A percentile compares a stretch with the other conserved stretches of the same genome.
phyloP scores from a whole-genome alignment of 108 stramenopile genomes.

The Pseudonitzschia delicatissima region DNA sequence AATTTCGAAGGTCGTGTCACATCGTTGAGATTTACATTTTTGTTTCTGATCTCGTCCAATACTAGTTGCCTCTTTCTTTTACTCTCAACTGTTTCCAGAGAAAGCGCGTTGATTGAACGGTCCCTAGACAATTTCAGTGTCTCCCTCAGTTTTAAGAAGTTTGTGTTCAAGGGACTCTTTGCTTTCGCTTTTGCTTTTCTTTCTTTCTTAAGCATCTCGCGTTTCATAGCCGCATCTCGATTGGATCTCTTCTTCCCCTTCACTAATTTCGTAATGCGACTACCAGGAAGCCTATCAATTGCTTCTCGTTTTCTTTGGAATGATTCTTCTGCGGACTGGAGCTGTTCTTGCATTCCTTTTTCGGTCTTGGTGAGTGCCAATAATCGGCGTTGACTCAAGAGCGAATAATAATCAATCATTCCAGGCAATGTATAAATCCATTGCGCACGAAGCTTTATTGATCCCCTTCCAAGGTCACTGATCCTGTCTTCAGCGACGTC shows the following conservation, averaged over 20 bases:
- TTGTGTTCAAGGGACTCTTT: conserved; percentile 17
- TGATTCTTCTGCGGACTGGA: conserved; percentile 36
- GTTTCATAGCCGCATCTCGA: conserved; percentile 2
- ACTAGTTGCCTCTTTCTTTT: conserved; percentile 11
- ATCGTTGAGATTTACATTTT: not conserved
- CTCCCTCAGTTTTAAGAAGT: conserved; percentile 21
- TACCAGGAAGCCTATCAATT: conserved; percentile 16
- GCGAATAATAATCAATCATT: conserved; percentile 64
- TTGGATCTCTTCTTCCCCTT: conserved; percentile 15
- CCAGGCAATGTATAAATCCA: conserved; percentile 73
- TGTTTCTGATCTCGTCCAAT: not conserved
- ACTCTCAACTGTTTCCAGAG: conserved; percentile 32
- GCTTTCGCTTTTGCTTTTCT: conserved; percentile 11
- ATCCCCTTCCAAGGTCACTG: conserved; percentile 62
- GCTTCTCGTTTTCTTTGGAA: conserved; percentile 47
- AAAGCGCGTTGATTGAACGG: conserved; percentile 26
- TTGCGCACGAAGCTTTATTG: conserved; percentile 74
- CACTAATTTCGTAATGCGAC: conserved; percentile 22
- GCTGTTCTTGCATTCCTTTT: conserved; percentile 58
- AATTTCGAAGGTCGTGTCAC: not conserved
- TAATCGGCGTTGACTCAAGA: conserved; percentile 58
- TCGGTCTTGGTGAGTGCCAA: conserved; percentile 36
- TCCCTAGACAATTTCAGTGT: conserved; percentile 32
- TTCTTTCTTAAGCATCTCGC: not conserved
- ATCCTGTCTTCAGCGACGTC: conserved; percentile 46